Evolutionary conservation across 1,284 basidiomycete species (phyloP).

Genomic region (Phlebopus sp.): DNA sequence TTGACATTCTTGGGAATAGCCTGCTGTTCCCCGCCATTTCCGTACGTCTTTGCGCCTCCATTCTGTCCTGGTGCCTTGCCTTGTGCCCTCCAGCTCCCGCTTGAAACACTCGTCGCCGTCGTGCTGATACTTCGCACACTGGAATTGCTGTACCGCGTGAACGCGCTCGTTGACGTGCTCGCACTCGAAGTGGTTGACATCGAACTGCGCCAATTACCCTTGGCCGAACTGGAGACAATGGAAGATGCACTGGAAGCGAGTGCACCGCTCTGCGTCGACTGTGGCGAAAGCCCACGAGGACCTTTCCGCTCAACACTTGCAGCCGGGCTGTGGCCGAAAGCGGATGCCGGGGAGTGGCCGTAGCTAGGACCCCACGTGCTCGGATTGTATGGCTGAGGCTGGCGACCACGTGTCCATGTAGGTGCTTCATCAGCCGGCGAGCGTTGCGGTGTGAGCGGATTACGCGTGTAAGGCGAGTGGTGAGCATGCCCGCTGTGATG

Average conservation of each 20-base stretch:
- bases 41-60: conserved; percentile 18
- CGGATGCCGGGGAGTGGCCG: conserved; percentile 3
- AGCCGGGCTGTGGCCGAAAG: conserved; percentile 4
- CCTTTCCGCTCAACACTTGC: conserved; percentile 20
- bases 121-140: conserved; percentile 72
- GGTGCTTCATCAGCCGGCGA: conserved; percentile 35
- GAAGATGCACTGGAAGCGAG: conserved; percentile 14
- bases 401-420: conserved; percentile 33
- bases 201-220: conserved; percentile 71
- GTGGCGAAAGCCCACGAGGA: conserved; percentile 23
- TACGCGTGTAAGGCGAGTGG: conserved; percentile 27
- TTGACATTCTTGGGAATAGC: conserved; percentile 73
- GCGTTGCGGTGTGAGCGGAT: conserved; percentile 34
- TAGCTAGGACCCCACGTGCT: conserved; percentile 16
- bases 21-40: conserved; percentile 25
- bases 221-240: conserved; percentile 23
- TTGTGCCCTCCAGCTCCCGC: conserved; percentile 55
- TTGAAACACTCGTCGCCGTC: conserved; percentile 71
- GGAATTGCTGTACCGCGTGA: conserved; percentile 76
- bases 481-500: conserved; percentile 22
- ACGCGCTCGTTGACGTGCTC: conserved; percentile 63
- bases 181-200: conserved; percentile 65
- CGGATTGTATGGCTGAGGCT: conserved; percentile 21
- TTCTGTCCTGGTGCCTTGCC: conserved; percentile 18
- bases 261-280: conserved; percentile 47